Conservation (phyloP, 2,329 filamentous ascomycete genomes). For the Achaetomium macrosporum region DNA sequence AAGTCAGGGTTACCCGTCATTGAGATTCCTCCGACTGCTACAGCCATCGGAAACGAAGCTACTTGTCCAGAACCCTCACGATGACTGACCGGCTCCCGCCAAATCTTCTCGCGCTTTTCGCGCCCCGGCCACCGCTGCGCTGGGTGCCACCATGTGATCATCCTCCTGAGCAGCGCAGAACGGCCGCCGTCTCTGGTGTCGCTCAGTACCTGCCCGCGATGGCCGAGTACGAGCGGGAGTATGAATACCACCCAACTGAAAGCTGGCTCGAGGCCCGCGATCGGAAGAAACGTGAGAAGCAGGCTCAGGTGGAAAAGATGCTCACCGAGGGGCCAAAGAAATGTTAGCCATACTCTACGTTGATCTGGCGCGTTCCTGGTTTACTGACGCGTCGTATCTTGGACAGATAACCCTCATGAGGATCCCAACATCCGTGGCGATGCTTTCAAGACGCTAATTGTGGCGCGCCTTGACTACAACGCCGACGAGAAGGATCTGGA, state of each 20-base stretch:
- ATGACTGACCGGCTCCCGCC: conserved; percentile 98
- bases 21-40: not conserved
- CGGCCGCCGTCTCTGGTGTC: conserved; percentile 65
- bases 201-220: conserved; percentile 69
- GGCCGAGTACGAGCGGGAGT: conserved; percentile 70
- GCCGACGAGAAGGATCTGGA: conserved; percentile 85
- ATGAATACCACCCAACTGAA: conserved; percentile 75
- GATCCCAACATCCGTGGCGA: conserved; percentile 89
- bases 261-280: conserved; percentile 88
- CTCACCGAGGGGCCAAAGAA: conserved; percentile 57
- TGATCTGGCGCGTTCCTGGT: not conserved
- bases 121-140: conserved; percentile 84
- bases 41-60: not conserved
- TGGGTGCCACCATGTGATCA: conserved; percentile 81
- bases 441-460: conserved; percentile 90
- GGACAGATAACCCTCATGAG: conserved; percentile 68
- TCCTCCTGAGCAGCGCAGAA: conserved; percentile 75
- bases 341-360: conserved; percentile 43
- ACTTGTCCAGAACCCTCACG: conserved; percentile 21
- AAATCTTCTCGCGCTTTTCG: conserved; percentile 88
- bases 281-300: conserved; percentile 75
- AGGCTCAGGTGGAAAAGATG: conserved; percentile 58
- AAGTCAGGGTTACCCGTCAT: too few species aligned
- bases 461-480: conserved; percentile 84
- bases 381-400: not conserved